Evolutionary conservation across 495 filamentous ascomycete species (phyloP).

Genomic region (Talaromyces nanjingensis): DNA sequence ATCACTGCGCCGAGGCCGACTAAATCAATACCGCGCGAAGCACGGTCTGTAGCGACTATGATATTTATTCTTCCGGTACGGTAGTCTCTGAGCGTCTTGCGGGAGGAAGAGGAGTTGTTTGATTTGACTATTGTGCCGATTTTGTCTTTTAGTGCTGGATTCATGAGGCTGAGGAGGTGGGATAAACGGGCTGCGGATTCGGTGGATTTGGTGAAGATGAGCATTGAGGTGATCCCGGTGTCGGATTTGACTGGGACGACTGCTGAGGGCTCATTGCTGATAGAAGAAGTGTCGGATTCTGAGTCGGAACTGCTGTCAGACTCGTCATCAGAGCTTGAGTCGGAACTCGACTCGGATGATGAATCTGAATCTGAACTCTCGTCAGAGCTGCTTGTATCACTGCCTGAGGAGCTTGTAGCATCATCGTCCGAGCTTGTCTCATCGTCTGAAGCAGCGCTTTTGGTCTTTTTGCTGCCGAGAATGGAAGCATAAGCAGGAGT

Average conservation of each 20-base stretch:
- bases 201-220: constrained; percentile 87
- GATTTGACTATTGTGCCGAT: constrained; percentile 72
- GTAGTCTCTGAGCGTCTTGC: constrained; percentile 59
- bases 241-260: background rate
- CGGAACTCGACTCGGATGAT: constrained; percentile 18
- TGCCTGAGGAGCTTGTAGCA: constrained; percentile 21
- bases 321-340: constrained; percentile 19
- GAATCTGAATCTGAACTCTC: constrained; percentile 22
- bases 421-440: constrained; percentile 19
- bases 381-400: constrained; percentile 25
- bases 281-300: constrained; percentile 17
- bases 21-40: constrained; percentile 88
- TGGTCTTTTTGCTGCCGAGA: constrained; percentile 12
- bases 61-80: constrained; percentile 56
- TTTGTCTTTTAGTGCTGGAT: constrained; percentile 46
- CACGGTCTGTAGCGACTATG: constrained; percentile 85
- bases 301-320: constrained; percentile 21
- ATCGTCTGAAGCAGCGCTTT: constrained; percentile 3
- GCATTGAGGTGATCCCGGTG: constrained; percentile 29
- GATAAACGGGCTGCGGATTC: constrained; percentile 74
- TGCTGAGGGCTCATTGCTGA: background rate
- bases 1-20: constrained; percentile 72
- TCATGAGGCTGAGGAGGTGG: constrained; percentile 63
- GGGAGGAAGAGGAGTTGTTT: constrained; percentile 55
- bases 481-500: constrained; percentile 44